phyloP scores from a whole-genome alignment of 129 eudicot species.

The Flaveria robusta region DNA sequence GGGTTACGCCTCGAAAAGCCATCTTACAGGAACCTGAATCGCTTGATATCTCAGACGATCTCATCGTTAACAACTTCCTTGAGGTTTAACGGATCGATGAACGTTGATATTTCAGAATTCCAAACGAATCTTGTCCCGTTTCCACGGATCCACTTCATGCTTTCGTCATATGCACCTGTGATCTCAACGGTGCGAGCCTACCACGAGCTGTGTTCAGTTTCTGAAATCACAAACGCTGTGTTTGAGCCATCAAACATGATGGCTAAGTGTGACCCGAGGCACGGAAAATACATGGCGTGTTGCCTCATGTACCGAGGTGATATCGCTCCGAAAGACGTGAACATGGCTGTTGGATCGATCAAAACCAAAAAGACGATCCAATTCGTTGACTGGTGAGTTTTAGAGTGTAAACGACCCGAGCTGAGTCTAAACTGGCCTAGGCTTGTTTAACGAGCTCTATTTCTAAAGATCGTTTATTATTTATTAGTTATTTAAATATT shows the following conservation, averaged over 20 bases:
- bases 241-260: slow-evolving; percentile 80
- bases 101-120: slow-evolving; percentile 71
- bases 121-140: slow-evolving; percentile 80
- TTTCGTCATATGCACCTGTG: slow-evolving; percentile 76
- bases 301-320: slow-evolving; percentile 85
- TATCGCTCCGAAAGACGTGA: slow-evolving; percentile 75
- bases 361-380: slow-evolving; percentile 61
- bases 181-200: slow-evolving; percentile 61
- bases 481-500: too few relatives aligned
- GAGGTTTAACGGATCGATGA: slow-evolving; percentile 76
- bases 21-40: slow-evolving; percentile 68
- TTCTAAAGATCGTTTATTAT: too few relatives aligned
- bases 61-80: slow-evolving; percentile 73
- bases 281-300: slow-evolving; percentile 78
- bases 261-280: slow-evolving; percentile 76
- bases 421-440: too few relatives aligned
- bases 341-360: slow-evolving; percentile 58
- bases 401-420: background rate
- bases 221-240: slow-evolving; percentile 73
- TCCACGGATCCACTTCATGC: slow-evolving; percentile 83
- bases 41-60: slow-evolving; percentile 66
- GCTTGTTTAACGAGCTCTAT: too few relatives aligned
- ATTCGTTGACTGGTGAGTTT: slow-evolving; percentile 75
- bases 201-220: slow-evolving; percentile 64
- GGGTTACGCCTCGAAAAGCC: slow-evolving; percentile 61